Percentiles rank a stretch among this genome's conserved stretches.
Evolutionary conservation across 768 basidiomycete species (phyloP).

Genomic region (Clavulina sp.): DNA sequence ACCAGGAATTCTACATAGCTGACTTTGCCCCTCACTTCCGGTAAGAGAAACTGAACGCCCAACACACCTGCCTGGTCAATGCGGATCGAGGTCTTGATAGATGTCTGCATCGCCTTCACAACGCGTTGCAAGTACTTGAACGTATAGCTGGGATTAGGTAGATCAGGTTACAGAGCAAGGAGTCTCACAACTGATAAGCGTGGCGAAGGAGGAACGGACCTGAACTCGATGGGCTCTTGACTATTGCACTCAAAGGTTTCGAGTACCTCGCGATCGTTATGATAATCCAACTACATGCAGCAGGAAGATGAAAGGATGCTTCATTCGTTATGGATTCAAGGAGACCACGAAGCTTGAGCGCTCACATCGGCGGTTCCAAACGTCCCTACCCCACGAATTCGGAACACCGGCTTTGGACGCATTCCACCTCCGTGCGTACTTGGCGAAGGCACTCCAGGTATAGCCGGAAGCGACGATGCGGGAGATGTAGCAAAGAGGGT

Average conservation of each 20-base stretch:
- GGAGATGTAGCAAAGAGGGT: slow-evolving; percentile 67
- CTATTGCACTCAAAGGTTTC: slow-evolving; percentile 81
- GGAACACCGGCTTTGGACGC: slow-evolving; percentile 43
- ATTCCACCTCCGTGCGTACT: background rate
- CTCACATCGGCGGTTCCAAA: slow-evolving; percentile 59
- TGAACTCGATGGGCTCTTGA: slow-evolving; percentile 45
- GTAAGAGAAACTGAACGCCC: slow-evolving; percentile 83
- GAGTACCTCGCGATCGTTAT: slow-evolving; percentile 78
- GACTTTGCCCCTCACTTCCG: slow-evolving; percentile 25
- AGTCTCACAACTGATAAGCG: background rate
- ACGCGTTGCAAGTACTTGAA: background rate
- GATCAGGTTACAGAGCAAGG: background rate
- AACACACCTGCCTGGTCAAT: slow-evolving; percentile 71
- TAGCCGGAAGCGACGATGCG: slow-evolving; percentile 13
- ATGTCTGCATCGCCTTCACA: slow-evolving; percentile 47
- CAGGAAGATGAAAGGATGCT: no score
- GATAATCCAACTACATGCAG: slow-evolving; percentile 64
- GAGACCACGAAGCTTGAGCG: background rate
- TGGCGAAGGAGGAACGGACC: slow-evolving; percentile 26
- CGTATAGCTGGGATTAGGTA: no score
- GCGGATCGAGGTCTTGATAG: slow-evolving; percentile 74
- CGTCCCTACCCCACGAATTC: slow-evolving; percentile 63
- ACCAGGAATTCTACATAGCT: slow-evolving; percentile 83
- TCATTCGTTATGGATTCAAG: background rate
- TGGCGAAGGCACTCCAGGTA: slow-evolving; percentile 1